These are phyloP conservation scores for Pseudogymnoascus sp. DNA, from an alignment of 2,329 filamentous ascomycete genomes.

Conservation along the genomic window DNA sequence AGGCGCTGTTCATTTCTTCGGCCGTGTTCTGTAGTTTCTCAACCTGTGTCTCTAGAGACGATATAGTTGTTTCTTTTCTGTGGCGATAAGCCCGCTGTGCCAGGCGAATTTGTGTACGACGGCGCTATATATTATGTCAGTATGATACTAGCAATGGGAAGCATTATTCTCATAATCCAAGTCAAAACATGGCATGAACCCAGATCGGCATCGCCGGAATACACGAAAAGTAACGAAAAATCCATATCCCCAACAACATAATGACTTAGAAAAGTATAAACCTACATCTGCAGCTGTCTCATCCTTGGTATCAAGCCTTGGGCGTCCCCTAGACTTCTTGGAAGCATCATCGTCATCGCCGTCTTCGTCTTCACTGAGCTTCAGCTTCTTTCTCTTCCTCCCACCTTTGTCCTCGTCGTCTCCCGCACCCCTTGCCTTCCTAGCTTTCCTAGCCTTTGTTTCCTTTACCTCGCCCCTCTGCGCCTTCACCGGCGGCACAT, in stretches of 20 bases:
- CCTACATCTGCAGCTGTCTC: conserved; percentile 71
- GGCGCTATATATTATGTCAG: conserved; percentile 45
- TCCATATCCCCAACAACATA: conserved; percentile 10
- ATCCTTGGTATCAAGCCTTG: conserved; percentile 67
- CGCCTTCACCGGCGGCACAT: not conserved
- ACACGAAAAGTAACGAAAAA: conserved; percentile 8
- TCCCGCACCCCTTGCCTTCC: conserved; percentile 14
- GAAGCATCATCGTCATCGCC: conserved; percentile 39
- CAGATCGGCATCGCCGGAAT: not conserved
- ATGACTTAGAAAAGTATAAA: conserved; percentile 24
- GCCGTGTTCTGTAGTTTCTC: conserved; percentile 60
- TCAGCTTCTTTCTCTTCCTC: conserved; percentile 29
- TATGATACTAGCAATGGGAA: not conserved
- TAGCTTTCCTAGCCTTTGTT: conserved; percentile 2
- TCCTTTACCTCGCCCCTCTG: not conserved
- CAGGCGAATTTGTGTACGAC: conserved; percentile 77
- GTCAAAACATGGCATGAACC: not conserved
- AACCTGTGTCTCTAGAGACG: conserved; percentile 62
- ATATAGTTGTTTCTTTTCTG: conserved; percentile 76
- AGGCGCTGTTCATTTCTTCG: conserved; percentile 65
- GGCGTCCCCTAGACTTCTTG: conserved; percentile 62
- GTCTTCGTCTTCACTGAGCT: conserved; percentile 24
- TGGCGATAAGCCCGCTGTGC: conserved; percentile 79
- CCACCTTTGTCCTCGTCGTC: conserved; percentile 19
- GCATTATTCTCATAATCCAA: not conserved